Conservation (phyloP, 106 monocot species). For the Triglochin maritima region DNA sequence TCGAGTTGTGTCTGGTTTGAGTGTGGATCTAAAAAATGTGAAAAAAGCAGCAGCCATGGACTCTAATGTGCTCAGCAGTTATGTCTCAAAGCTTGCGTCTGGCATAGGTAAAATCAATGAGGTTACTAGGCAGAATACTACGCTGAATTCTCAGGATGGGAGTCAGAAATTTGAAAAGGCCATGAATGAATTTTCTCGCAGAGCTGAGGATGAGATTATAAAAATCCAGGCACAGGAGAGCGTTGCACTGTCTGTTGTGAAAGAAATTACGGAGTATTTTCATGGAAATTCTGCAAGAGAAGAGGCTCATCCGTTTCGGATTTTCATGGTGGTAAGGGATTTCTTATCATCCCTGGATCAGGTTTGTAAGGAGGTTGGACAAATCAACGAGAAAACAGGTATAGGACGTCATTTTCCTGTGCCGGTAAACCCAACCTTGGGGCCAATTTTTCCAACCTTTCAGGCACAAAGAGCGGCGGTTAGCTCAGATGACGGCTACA, state of each 20-base stretch:
- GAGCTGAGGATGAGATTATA: conserved; percentile 65
- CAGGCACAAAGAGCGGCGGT: conserved; percentile 32
- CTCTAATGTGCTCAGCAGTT: conserved; percentile 66
- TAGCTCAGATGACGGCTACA: conserved; percentile 42
- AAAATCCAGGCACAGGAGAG: conserved; percentile 71
- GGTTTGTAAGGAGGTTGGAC: conserved; percentile 80
- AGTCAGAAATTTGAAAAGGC: conserved; percentile 25
- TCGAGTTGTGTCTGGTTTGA: conserved; percentile 47
- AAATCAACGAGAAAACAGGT: conserved; percentile 38
- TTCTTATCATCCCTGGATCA: conserved; percentile 63
- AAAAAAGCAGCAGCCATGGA: conserved; percentile 91
- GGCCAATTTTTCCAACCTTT: conserved; percentile 31
- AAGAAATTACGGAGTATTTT: conserved; percentile 91
- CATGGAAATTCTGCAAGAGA: conserved; percentile 75
- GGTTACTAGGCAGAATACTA: conserved; percentile 28
- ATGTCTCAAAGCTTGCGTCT: conserved; percentile 54
- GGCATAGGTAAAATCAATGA: conserved; percentile 48
- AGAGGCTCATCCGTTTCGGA: conserved; percentile 82
- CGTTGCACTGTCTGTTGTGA: conserved; percentile 58
- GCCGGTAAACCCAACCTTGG: conserved; percentile 52
- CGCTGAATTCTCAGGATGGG: neutral
- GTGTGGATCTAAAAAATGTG: conserved; percentile 60
- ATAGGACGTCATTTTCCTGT: conserved; percentile 41
- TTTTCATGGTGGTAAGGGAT: conserved; percentile 89
- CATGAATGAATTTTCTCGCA: conserved; percentile 48